Percentiles rank a stretch among this genome's conserved stretches.
Evolutionary conservation across 176 grass and related monocot genomes (phyloP).

Genomic region (Eremochloa ophiuroides): DNA sequence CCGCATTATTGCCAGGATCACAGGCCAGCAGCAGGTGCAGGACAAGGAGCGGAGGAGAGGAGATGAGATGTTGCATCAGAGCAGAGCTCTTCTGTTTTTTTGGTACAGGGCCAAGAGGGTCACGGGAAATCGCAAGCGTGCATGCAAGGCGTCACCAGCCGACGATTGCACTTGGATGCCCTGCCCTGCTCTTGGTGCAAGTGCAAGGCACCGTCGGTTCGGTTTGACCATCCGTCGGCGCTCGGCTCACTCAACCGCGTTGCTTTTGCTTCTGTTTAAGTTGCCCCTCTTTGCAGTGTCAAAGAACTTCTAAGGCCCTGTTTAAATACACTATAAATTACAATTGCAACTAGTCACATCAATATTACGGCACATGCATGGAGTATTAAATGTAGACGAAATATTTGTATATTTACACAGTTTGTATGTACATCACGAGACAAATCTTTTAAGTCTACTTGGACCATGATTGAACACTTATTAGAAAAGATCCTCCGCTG

Average conservation of each 20-base stretch:
- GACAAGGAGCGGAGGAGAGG: neutral
- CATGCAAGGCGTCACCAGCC: neutral
- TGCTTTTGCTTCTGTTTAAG: neutral
- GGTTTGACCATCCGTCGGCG: neutral
- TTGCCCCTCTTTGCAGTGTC: neutral
- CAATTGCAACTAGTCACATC: no score
- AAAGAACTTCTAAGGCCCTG: no score
- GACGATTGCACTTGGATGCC: neutral
- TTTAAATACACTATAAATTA: no score
- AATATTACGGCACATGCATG: no score
- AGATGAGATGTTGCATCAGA: neutral
- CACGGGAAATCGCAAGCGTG: slow-evolving; percentile 17
- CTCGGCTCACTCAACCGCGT: neutral
- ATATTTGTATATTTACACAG: no score
- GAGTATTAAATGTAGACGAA: no score
- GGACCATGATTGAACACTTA: no score
- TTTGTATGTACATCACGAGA: no score
- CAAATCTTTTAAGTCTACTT: no score
- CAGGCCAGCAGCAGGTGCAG: neutral
- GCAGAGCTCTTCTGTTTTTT: neutral
- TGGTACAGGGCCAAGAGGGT: neutral
- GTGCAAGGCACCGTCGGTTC: neutral
- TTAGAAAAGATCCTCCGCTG: no score
- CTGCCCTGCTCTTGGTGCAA: neutral
- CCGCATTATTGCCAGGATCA: neutral